phyloP scores from a whole-genome alignment of 768 basidiomycete genomes.

The Kwoniella sp. region DNA sequence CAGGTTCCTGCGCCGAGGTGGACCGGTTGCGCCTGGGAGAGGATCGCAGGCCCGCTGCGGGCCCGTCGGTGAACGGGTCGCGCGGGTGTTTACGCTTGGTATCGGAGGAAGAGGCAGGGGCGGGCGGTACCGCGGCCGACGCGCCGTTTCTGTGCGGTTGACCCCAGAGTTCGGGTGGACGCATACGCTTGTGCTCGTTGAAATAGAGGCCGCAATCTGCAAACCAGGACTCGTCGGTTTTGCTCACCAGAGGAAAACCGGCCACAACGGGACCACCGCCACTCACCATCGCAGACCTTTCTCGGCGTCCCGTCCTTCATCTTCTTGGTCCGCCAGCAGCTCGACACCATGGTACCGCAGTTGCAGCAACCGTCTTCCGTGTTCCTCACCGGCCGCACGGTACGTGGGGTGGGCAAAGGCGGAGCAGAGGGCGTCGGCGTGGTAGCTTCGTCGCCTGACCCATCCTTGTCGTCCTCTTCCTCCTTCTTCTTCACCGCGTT shows the following conservation, averaged over 20 bases:
- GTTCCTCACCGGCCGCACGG: not conserved
- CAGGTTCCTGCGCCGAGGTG: constrained; percentile 3
- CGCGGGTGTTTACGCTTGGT: constrained; percentile 9
- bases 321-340: constrained; percentile 32
- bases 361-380: constrained; percentile 32
- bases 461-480: constrained; percentile 11
- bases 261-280: too few species aligned
- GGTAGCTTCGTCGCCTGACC: constrained; percentile 9
- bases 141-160: constrained; percentile 2
- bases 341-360: constrained; percentile 31
- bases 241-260: not conserved
- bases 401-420: constrained; percentile 6
- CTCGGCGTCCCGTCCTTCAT: constrained; percentile 32
- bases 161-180: constrained; percentile 37
- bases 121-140: not conserved
- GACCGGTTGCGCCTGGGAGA: constrained; percentile 20
- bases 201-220: constrained; percentile 41
- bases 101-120: not conserved
- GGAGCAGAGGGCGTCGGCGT: constrained; percentile 16
- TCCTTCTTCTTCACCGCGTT: constrained; percentile 1
- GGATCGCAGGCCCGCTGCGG: constrained; percentile 18
- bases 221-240: not conserved
- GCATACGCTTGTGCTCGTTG: constrained; percentile 41
- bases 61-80: constrained; percentile 11
- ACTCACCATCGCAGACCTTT: constrained; percentile 44